These are phyloP conservation scores for Yamadazyma songkhlaensis DNA, from an alignment of 1,139 yeast species.

Conservation along the genomic window DNA sequence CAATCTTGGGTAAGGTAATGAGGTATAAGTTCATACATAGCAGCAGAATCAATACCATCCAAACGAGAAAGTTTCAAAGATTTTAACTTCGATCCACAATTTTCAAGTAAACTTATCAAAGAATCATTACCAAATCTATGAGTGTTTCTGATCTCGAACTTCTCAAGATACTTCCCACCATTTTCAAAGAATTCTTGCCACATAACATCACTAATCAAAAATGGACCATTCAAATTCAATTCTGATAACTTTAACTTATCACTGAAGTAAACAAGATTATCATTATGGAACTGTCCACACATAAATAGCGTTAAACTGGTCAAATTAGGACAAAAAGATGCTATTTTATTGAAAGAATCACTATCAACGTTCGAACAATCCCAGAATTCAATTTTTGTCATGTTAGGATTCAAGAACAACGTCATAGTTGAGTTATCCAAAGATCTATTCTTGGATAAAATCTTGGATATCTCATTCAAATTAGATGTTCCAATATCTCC, in stretches of 20 bases:
- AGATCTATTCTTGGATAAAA: constrained; percentile 78
- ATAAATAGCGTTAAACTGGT: constrained; percentile 67
- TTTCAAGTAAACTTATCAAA: constrained; percentile 57
- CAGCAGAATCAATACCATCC: constrained; percentile 62
- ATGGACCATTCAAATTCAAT: constrained; percentile 79
- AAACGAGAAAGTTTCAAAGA: constrained; percentile 54
- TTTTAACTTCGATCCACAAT: constrained; percentile 56
- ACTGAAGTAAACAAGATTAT: constrained; percentile 61
- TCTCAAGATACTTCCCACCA: constrained; percentile 25
- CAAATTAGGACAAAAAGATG: constrained; percentile 75
- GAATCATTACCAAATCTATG: constrained; percentile 77
- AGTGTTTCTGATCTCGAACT: constrained; percentile 71
- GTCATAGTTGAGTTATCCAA: constrained; percentile 68
- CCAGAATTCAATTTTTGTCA: constrained; percentile 69
- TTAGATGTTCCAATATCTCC: constrained; percentile 76
- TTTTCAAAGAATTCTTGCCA: constrained; percentile 75
- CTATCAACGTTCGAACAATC: constrained; percentile 82
- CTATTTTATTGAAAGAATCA: constrained; percentile 66
- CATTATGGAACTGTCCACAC: constrained; percentile 92
- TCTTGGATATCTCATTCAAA: constrained; percentile 64
- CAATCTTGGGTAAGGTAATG: constrained; percentile 48
- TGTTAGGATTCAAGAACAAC: constrained; percentile 63
- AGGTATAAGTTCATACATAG: constrained; percentile 63
- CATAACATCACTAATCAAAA: constrained; percentile 66
- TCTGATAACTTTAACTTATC: constrained; percentile 56